These are phyloP conservation scores for Sugiyamaella neomexicana DNA, from an alignment of 1,139 yeast genomes.

Conservation along the genomic window DNA sequence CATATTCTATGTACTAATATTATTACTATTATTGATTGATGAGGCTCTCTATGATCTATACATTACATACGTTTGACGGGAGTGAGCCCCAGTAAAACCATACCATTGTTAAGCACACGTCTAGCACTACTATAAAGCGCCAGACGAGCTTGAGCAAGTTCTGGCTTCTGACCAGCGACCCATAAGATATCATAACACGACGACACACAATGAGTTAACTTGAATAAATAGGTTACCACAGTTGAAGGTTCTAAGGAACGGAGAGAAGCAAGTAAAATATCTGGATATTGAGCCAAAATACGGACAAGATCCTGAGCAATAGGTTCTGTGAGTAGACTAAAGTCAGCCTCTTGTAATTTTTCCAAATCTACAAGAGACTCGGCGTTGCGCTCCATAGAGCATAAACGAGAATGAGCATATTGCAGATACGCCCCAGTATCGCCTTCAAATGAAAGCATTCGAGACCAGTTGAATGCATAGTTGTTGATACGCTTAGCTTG, in stretches of 20 bases:
- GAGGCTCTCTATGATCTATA: background rate
- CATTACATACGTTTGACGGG: conserved; percentile 96
- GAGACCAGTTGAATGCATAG: conserved; percentile 96
- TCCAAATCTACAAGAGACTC: conserved; percentile 37
- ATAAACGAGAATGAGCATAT: conserved; percentile 96
- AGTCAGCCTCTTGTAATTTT: conserved; percentile 61
- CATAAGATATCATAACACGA: conserved; percentile 93
- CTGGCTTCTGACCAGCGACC: conserved; percentile 95
- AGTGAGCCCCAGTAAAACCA: conserved; percentile 86
- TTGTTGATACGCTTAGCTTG: conserved; percentile 95
- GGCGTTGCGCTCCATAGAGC: conserved; percentile 91
- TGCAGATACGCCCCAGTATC: conserved; percentile 99
- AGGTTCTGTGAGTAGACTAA: conserved; percentile 70
- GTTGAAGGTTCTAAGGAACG: conserved; percentile 93
- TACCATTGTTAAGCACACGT: conserved; percentile 88
- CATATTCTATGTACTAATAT: background rate
- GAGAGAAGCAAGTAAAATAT: conserved; percentile 77
- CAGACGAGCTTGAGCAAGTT: conserved; percentile 86
- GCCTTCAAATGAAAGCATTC: conserved; percentile 98
- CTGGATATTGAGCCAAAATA: conserved; percentile 87
- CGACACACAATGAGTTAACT: conserved; percentile 88
- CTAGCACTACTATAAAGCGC: conserved; percentile 90
- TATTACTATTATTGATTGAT: background rate
- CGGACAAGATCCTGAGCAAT: conserved; percentile 74
- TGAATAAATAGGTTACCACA: conserved; percentile 89